Base-by-base conservation (phyloP, 2,329 filamentous ascomycete species). In the Sclerotinia sclerotiorum region DNA sequence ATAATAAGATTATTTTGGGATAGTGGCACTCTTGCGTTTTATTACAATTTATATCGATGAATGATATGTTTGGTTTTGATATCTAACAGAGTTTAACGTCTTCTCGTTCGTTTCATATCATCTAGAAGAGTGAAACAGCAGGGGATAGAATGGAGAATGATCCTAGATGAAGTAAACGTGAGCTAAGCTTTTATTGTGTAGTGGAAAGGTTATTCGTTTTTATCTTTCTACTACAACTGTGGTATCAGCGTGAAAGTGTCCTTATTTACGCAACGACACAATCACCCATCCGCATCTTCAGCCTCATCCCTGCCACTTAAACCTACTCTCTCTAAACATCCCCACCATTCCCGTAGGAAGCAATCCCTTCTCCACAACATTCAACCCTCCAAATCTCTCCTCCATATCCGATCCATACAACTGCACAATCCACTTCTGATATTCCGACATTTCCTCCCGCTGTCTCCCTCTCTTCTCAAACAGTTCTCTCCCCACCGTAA, bases 371-470 rank as follows among this genome's bases (percentile, higher is more conserved):
- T 81, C 79, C 24, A 80, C 79, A 35, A 81, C 72, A 56, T 74
- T 74, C 56, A 81, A 67, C 2, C 79, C 77, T 0, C 80, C 80
- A 75, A 81, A 81, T 44, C 74, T 72, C 57, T 74, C 70, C 54
- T 77, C 76, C 75, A 81, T 76, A 65, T 81, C 78, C 21, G 73
- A 69, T 2, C 71, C 76, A 73, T 81, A 81, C 42, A 81, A 70
- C 64, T 75, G 72, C 63, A 76, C 71, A 24, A 79, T 74, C 80
- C 79, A 81, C 65, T 73, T 72, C 67, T 79, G 73, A 69, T 81
- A 81, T n/a, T 10, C 35, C 27, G 44, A n/a, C 44, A 49, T 24
- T 39, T 32, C 27, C n/a, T 49, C 13, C 15, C 27, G n/a, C 8
- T 39, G 39, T 56, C 58, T 29, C 17, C 19, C 4, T 48, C 2